phyloP scores from a whole-genome alignment of 1,139 yeast species.

The Debaryomyces sp. region DNA sequence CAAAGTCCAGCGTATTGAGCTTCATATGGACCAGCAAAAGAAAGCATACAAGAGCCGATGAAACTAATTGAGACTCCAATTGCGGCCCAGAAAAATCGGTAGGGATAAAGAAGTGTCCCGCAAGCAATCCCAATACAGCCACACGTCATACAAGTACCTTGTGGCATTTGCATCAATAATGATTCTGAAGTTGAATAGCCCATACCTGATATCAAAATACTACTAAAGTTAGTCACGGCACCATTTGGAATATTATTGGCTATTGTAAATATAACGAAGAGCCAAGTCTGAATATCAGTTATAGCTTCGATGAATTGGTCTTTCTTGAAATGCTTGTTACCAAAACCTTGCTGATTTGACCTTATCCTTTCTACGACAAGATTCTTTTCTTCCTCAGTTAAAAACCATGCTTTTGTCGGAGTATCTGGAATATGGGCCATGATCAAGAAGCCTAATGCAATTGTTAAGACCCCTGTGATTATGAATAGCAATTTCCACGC shows the following conservation, averaged over 20 bases:
- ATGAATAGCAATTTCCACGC: conserved; percentile 31
- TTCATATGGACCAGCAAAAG: conserved; percentile 26
- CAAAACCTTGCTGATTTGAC: conserved; percentile 50
- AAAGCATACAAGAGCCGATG: conserved; percentile 48
- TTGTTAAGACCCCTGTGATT: conserved; percentile 28
- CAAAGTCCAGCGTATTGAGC: conserved; percentile 38
- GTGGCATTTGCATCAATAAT: conserved; percentile 17
- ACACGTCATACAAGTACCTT: background rate
- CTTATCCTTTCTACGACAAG: conserved; percentile 30
- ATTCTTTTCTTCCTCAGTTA: conserved; percentile 37
- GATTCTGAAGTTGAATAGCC: conserved; percentile 36
- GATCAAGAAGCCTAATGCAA: conserved; percentile 23
- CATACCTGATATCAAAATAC: conserved; percentile 44
- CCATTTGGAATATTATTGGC: conserved; percentile 34
- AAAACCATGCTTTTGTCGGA: conserved; percentile 29
- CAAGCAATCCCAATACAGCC: background rate
- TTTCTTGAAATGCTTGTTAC: conserved; percentile 52
- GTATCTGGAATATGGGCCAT: conserved; percentile 26
- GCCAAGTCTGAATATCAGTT: conserved; percentile 39
- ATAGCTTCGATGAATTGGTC: conserved; percentile 59
- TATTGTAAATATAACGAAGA: conserved; percentile 29
- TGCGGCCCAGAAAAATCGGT: conserved; percentile 43
- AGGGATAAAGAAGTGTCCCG: conserved; percentile 30
- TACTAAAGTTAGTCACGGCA: conserved; percentile 37
- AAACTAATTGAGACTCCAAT: conserved; percentile 38